phyloP scores from a whole-genome alignment of 768 basidiomycete species.

The Podaxis pistillaris region DNA sequence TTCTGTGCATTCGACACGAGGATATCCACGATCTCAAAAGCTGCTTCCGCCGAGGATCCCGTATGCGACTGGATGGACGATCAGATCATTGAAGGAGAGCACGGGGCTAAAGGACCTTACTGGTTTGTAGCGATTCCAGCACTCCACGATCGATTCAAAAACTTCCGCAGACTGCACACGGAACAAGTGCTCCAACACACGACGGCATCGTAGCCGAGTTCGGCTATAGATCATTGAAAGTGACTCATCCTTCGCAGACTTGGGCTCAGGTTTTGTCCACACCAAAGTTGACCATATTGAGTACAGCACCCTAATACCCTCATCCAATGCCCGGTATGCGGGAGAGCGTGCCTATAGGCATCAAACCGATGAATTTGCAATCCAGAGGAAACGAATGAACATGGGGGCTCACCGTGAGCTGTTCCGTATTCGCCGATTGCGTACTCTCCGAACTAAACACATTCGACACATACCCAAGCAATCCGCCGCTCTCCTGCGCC shows the following conservation, averaged over 20 bases:
- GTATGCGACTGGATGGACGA: slow-evolving; percentile 30
- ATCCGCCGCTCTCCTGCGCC: slow-evolving; percentile 54
- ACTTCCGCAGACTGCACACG: slow-evolving; percentile 78
- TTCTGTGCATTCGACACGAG: slow-evolving; percentile 83
- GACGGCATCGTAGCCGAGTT: slow-evolving; percentile 65
- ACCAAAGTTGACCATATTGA: slow-evolving; percentile 65
- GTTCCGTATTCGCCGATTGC: slow-evolving; percentile 47
- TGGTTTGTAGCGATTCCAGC: slow-evolving; percentile 65
- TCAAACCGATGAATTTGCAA: not conserved
- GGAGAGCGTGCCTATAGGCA: slow-evolving; percentile 62
- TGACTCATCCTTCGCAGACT: slow-evolving; percentile 64
- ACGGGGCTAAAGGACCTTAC: slow-evolving; percentile 32
- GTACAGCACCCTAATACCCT: slow-evolving; percentile 77
- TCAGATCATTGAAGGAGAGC: not conserved
- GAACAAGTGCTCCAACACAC: slow-evolving; percentile 85
- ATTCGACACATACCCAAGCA: slow-evolving; percentile 88
- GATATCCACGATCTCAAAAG: slow-evolving; percentile 82
- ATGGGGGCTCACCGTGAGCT: slow-evolving; percentile 47
- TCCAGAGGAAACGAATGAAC: not conserved
- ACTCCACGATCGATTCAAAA: slow-evolving; percentile 78
- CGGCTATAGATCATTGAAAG: slow-evolving; percentile 65
- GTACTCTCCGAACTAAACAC: slow-evolving; percentile 80
- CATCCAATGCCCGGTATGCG: slow-evolving; percentile 75
- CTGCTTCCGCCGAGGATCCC: slow-evolving; percentile 41
- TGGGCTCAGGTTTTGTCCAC: slow-evolving; percentile 45